Evolutionary conservation across 2,329 filamentous ascomycete genomes (phyloP).

Genomic region (Blastomyces silverae): DNA sequence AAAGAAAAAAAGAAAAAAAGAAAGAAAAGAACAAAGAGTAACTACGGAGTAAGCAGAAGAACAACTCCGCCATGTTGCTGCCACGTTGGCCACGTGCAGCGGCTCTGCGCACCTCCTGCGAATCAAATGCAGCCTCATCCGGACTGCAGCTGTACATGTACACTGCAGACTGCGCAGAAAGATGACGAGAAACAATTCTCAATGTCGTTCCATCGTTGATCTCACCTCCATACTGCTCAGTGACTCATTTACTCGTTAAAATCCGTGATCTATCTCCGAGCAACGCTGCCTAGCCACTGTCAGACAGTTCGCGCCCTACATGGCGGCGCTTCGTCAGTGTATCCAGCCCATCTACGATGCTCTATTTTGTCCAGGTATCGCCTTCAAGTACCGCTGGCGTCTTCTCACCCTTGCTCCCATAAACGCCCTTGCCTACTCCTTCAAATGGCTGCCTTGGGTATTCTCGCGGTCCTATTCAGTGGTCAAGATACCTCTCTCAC

Average conservation of each 20-base stretch:
- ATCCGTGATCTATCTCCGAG: background rate
- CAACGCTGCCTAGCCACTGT: too few relatives aligned
- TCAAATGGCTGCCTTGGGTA: slow-evolving; percentile 35
- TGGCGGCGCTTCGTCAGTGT: slow-evolving; percentile 11
- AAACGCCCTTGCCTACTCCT: slow-evolving; percentile 34
- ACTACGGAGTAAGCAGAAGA: too few relatives aligned
- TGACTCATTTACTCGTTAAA: background rate
- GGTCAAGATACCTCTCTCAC: slow-evolving; percentile 31
- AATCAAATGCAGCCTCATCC: too few relatives aligned
- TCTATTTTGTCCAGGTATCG: slow-evolving; percentile 34
- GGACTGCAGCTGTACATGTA: too few relatives aligned
- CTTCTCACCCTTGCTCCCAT: slow-evolving; percentile 42
- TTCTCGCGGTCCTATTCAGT: slow-evolving; percentile 35
- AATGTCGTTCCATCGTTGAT: too few relatives aligned
- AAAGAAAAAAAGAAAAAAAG: too few relatives aligned
- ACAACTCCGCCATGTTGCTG: too few relatives aligned
- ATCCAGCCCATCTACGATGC: slow-evolving; percentile 26
- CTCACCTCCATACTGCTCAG: background rate
- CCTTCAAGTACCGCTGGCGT: slow-evolving; percentile 40
- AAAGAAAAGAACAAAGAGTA: too few relatives aligned
- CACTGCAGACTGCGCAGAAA: too few relatives aligned
- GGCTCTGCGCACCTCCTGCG: too few relatives aligned
- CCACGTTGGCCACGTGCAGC: too few relatives aligned
- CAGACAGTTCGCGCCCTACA: background rate
- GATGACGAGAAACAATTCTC: too few relatives aligned